phyloP scores from a whole-genome alignment of 2,329 filamentous ascomycete genomes.

The Blastomyces gilchristii region DNA sequence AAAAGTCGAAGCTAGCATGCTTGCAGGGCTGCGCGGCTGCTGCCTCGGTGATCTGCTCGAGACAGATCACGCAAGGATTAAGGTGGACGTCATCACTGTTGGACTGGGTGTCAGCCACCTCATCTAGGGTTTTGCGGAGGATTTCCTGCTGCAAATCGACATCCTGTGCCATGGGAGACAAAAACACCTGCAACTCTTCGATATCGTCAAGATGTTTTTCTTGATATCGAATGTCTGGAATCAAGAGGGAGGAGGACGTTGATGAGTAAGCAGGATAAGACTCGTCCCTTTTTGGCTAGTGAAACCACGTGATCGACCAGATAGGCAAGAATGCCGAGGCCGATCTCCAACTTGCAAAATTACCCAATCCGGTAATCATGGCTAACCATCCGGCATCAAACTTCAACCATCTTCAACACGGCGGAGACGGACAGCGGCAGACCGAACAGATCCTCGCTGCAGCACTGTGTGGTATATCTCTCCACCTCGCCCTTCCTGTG shows the following conservation, averaged over 20 bases:
- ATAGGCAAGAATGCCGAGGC: background rate
- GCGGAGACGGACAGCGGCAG: background rate
- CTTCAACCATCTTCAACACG: background rate
- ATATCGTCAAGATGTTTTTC: background rate
- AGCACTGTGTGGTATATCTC: background rate
- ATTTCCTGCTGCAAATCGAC: conserved; percentile 35
- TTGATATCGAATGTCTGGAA: background rate
- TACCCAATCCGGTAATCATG: background rate
- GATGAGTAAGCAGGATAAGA: background rate
- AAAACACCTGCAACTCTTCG: background rate
- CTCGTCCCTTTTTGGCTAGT: too few relatives aligned
- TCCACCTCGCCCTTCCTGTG: background rate
- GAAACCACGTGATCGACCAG: too few relatives aligned
- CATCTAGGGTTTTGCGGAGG: conserved; percentile 36
- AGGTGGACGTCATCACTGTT: conserved; percentile 21
- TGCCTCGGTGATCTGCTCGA: conserved; percentile 61
- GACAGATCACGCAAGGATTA: conserved; percentile 73
- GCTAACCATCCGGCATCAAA: background rate
- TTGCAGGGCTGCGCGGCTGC: conserved; percentile 66
- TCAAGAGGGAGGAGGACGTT: background rate
- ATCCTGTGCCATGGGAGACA: conserved; percentile 29
- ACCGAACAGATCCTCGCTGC: background rate
- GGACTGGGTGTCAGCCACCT: conserved; percentile 31
- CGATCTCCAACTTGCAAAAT: background rate
- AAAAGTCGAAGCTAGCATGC: conserved; percentile 73